phyloP scores from a whole-genome alignment of 2,329 filamentous ascomycete species.

The Verticillium tricorpus region DNA sequence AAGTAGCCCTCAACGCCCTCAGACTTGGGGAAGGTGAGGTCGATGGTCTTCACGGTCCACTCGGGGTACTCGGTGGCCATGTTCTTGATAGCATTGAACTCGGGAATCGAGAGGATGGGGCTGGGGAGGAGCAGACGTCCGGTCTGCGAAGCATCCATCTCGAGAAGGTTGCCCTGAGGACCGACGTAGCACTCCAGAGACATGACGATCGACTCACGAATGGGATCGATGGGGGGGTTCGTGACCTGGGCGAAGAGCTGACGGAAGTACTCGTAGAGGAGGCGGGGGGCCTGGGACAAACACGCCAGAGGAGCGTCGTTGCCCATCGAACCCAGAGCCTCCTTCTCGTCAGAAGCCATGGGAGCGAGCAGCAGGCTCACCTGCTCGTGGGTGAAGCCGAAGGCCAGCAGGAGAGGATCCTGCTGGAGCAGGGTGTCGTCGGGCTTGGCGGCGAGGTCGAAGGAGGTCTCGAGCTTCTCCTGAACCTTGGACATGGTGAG shows the following conservation, averaged over 20 bases:
- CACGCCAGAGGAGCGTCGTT: constrained; percentile 93
- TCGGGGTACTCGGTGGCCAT: constrained; percentile 67
- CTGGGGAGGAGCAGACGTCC: constrained; percentile 81
- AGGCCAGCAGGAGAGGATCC: constrained; percentile 78
- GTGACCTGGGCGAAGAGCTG: constrained; percentile 97
- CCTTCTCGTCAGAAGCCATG: constrained; percentile 97
- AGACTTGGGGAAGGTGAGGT: constrained; percentile 87
- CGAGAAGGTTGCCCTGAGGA: constrained; percentile 88
- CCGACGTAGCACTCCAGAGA: constrained; percentile 95
- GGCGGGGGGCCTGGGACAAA: constrained; percentile 80
- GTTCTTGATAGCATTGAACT: constrained; percentile 84
- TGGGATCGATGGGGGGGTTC: constrained; percentile 95
- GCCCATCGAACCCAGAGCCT: constrained; percentile 95
- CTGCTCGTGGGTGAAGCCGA: constrained; percentile 94
- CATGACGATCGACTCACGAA: constrained; percentile 97
- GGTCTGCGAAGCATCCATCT: constrained; percentile 90
- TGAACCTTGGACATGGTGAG: constrained; percentile 75
- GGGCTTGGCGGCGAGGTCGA: constrained; percentile 63
- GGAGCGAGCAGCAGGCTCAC: constrained; percentile 86
- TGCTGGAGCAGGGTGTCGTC: constrained; percentile 72
- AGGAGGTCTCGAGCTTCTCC: constrained; percentile 49
- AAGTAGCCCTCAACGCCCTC: constrained; percentile 82
- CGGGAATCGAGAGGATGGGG: constrained; percentile 81
- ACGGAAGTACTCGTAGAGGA: constrained; percentile 95
- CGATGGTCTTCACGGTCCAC: constrained; percentile 87